Base-by-base conservation (phyloP, 371 early-diverging fungal genomes). In the Fennellomyces sp. region DNA sequence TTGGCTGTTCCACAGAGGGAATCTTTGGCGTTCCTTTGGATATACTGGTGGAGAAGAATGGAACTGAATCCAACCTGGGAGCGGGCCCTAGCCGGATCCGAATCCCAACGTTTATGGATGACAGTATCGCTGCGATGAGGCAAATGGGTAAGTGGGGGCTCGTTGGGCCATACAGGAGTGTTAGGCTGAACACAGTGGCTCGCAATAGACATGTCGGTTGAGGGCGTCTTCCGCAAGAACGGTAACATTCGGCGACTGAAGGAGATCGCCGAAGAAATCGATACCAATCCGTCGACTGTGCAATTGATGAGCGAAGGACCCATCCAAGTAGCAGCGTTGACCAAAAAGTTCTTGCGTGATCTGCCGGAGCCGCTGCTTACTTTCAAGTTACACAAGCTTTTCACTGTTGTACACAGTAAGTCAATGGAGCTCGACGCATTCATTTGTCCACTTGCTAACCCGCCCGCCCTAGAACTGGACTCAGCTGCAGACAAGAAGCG, bases 211-310 rank as follows among this genome's bases (percentile, higher is more conserved):
- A 80, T 97, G 80, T 81, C 89, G 0, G 86, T 92, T 3, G 97
- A 97, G 70, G 98, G 98, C 8, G 90, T 97, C 10, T 98, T 98
- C 81, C 86, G 98, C 57, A 97, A 96, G 73, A 97, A 95, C 66
- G 98, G 98, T 10, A 97, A 97, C 65, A 95, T 97, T 63, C 81
- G 92, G 57, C 72, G 91, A 36, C 77, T 97, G 49, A 93, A 93
- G 54, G 91, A 90, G 26, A 58, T 94, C 36, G 79, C 84, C 11
- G 97, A 96, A 25, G 78, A 86, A 0, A 85, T 87, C 13, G 96
- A 97, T 65, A 84, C 76, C 58, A 90, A 94, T 64, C 91, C 91
- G 12, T 61, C 81, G 0, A 83, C 86, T 2, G 82, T 89, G 42
- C 68, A 94, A 31, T 56, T 75, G 38, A 41, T 56, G 17, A 84